Evolutionary conservation across 2,329 filamentous ascomycete species (phyloP).

Genomic region (Dothistroma septosporum): DNA sequence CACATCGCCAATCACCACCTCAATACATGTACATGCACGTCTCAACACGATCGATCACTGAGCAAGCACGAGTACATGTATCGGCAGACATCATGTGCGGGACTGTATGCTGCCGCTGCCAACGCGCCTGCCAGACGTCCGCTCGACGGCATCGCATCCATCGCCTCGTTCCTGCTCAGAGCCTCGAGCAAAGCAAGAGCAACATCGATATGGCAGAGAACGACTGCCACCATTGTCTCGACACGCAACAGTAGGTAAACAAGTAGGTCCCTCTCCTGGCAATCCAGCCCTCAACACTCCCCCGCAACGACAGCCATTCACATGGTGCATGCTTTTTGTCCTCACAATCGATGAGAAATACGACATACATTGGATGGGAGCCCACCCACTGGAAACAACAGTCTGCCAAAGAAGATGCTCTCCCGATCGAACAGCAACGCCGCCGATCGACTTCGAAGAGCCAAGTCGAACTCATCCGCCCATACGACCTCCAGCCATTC

Average conservation of each 20-base stretch:
- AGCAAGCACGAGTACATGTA: too few relatives aligned
- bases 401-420: conserved; percentile 27
- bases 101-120: background rate
- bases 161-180: background rate
- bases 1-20: too few relatives aligned
- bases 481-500: conserved; percentile 37
- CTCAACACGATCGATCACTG: too few relatives aligned
- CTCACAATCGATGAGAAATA: background rate
- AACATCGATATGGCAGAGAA: background rate
- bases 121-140: background rate
- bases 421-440: conserved; percentile 33
- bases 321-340: conserved; percentile 1
- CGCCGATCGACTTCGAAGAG: conserved; percentile 30
- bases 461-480: conserved; percentile 33
- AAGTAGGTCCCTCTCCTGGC: background rate
- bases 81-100: too few relatives aligned
- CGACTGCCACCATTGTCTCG: background rate
- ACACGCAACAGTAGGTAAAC: background rate
- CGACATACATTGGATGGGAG: background rate
- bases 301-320: background rate
- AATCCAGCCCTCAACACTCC: background rate
- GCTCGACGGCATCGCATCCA: background rate
- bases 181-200: background rate
- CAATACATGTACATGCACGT: too few relatives aligned
- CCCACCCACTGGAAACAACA: background rate